Conservation (phyloP, 148 eudicot genomes). For the Chenopodium quinoa region DNA sequence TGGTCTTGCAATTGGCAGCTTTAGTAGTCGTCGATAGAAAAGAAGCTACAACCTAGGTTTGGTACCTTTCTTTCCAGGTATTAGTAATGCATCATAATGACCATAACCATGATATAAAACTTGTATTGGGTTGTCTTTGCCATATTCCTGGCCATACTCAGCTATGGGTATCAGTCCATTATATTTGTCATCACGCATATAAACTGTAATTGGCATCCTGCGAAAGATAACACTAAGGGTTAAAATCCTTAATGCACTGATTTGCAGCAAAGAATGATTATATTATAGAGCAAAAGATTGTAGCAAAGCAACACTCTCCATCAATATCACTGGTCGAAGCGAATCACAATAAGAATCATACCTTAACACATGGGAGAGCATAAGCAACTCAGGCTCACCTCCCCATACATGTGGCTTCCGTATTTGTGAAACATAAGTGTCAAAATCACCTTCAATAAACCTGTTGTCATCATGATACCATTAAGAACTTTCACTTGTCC, state of each 20-base stretch:
- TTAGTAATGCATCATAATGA: slow-evolving; percentile 84
- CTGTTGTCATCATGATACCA: slow-evolving; percentile 39
- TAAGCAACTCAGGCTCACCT: slow-evolving; percentile 93
- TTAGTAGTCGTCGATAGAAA: not conserved
- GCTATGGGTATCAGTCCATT: slow-evolving; percentile 87
- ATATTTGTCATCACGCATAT: slow-evolving; percentile 65
- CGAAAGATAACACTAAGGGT: slow-evolving; percentile 1
- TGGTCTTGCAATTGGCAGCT: not conserved
- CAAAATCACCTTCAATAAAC: slow-evolving; percentile 95
- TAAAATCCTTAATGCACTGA: not conserved
- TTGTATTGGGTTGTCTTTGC: slow-evolving; percentile 75
- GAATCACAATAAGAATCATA: slow-evolving; percentile 28
- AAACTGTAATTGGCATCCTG: slow-evolving; percentile 98
- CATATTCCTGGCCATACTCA: slow-evolving; percentile 93
- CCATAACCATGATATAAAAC: slow-evolving; percentile 90
- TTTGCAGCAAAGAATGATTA: not conserved
- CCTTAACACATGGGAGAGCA: slow-evolving; percentile 97
- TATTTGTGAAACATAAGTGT: slow-evolving; percentile 62
- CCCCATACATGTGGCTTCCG: slow-evolving; percentile 98
- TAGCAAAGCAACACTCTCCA: not conserved
- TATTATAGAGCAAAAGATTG: not conserved
- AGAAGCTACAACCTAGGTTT: slow-evolving; percentile 51
- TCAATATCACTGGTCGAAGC: not conserved
- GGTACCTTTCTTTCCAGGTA: slow-evolving; percentile 53
- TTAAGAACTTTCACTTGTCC: not conserved